Evolutionary conservation across 306 rosid genomes (phyloP), one percentile per base, ranked within the genome.

Genomic region (Quercus rubra): DNA sequence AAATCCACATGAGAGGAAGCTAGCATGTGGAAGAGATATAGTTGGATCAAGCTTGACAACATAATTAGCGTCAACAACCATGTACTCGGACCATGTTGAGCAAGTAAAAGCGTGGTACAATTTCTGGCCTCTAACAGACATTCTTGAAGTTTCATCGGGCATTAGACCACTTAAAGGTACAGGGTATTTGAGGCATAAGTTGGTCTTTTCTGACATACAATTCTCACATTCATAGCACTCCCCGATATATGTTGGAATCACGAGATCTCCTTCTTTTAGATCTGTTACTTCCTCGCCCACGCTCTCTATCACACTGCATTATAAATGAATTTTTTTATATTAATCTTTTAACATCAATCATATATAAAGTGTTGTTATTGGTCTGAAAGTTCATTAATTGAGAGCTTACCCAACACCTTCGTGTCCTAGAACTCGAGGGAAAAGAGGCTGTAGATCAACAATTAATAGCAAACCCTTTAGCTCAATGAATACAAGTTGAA

Each of bases 341-440:
- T 8, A 41, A 41, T 41, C 11, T 41, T 41, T 41, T 41, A 41
- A 41, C 12, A 41, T 8, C 46, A 41, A 2, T 41, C 46, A 41
- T 41, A 2, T 8, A 41, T 41, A 41, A 41, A 41, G 46, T 41
- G 46, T 41, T 41, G 12, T 41, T 41, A 41, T 41, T 8, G 12
- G 46, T 41, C 46, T 41, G 46, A 41, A 41, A 41, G 46, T 41
- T 41, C 46, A 41, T 41, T 41, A 41, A 41, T 41, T 41, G 20
- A 63, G 64, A 35, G 58, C 77, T 27, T 59, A 87, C 93, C 94
- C 91, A 27, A 90, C 86, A 55, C 94, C 94, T 81, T 90, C 94
- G 19, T 87, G 93, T 8, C 91, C 91, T 28, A 83, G 78, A 59
- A 85, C 90, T 75, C 82, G 70, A 70, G 93, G 93, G 78, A 73